These are phyloP conservation scores for Panicum virgatum DNA, from an alignment of 202 grass and related monocot species.

Conservation along the genomic window DNA sequence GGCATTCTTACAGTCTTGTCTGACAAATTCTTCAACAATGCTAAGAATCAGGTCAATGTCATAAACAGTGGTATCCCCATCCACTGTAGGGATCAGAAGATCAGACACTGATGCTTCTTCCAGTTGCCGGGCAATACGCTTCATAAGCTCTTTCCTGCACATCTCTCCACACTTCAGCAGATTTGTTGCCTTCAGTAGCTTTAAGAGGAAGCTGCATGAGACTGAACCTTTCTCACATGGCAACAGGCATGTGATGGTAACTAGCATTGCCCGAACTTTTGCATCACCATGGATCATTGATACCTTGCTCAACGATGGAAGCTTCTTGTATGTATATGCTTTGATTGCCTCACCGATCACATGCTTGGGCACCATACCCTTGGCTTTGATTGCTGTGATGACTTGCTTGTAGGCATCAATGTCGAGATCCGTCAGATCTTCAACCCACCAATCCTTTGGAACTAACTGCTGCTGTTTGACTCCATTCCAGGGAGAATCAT, in stretches of 20 bases:
- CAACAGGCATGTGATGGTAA: constrained; percentile 79
- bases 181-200: constrained; percentile 80
- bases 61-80: constrained; percentile 70
- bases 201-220: constrained; percentile 92
- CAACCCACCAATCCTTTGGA: constrained; percentile 97
- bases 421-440: constrained; percentile 80
- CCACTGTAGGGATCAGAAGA: constrained; percentile 81
- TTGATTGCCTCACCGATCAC: constrained; percentile 92
- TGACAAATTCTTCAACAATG: constrained; percentile 87
- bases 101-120: constrained; percentile 82
- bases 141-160: constrained; percentile 84
- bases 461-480: constrained; percentile 68
- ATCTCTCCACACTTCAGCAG: constrained; percentile 65
- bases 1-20: constrained; percentile 57
- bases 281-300: constrained; percentile 77
- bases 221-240: constrained; percentile 82
- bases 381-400: constrained; percentile 74
- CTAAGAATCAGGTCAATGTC: constrained; percentile 83
- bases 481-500: constrained; percentile 68
- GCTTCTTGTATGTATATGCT: constrained; percentile 86
- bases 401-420: constrained; percentile 81
- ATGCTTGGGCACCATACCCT: constrained; percentile 51
- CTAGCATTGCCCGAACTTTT: constrained; percentile 71
- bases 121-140: constrained; percentile 78
- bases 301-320: constrained; percentile 72